A percentile compares a stretch with the other conserved stretches of the same genome.
Evolutionary conservation across 192 early-diverging fungal species (phyloP).

Genomic region (Backusella tarrabulga): DNA sequence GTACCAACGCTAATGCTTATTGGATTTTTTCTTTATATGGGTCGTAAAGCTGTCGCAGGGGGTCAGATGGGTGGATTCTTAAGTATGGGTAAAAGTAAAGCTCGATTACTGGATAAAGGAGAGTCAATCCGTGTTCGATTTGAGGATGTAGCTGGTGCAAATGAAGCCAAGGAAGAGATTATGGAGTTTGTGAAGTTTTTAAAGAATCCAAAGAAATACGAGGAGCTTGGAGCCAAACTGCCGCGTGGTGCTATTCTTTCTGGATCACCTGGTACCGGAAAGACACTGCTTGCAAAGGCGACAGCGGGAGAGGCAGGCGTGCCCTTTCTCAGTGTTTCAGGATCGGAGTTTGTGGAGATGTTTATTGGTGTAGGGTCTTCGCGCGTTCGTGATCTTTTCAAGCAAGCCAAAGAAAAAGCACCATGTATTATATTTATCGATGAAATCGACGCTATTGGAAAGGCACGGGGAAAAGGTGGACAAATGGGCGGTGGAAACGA

Average conservation of each 20-base stretch:
- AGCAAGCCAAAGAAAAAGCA: slow-evolving; percentile 93
- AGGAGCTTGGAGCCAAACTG: slow-evolving; percentile 95
- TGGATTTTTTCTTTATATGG: slow-evolving; percentile 85
- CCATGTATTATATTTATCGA: slow-evolving; percentile 99
- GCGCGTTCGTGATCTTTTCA: slow-evolving; percentile 95
- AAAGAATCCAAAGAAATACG: slow-evolving; percentile 89
- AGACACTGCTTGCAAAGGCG: slow-evolving; percentile 97
- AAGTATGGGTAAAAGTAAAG: slow-evolving; percentile 92
- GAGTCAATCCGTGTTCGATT: slow-evolving; percentile 93
- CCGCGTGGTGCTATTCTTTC: slow-evolving; percentile 98
- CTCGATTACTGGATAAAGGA: slow-evolving; percentile 95
- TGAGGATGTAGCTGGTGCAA: slow-evolving; percentile 98
- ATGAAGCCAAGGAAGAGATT: slow-evolving; percentile 99
- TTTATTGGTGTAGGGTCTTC: slow-evolving; percentile 97
- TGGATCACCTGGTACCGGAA: slow-evolving; percentile 91
- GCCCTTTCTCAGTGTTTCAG: slow-evolving; percentile 95
- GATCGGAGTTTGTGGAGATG: slow-evolving; percentile 99
- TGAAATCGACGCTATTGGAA: slow-evolving; percentile 99
- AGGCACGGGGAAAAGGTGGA: slow-evolving; percentile 86
- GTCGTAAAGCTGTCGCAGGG: slow-evolving; percentile 62
- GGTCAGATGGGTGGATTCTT: slow-evolving; percentile 79
- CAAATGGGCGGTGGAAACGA: slow-evolving; percentile 88
- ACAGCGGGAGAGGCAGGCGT: slow-evolving; percentile 99
- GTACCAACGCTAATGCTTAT: slow-evolving; percentile 89
- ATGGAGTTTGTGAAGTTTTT: slow-evolving; percentile 99